Conservation (phyloP, 768 basidiomycete species). For the Auriculariales sp. region DNA sequence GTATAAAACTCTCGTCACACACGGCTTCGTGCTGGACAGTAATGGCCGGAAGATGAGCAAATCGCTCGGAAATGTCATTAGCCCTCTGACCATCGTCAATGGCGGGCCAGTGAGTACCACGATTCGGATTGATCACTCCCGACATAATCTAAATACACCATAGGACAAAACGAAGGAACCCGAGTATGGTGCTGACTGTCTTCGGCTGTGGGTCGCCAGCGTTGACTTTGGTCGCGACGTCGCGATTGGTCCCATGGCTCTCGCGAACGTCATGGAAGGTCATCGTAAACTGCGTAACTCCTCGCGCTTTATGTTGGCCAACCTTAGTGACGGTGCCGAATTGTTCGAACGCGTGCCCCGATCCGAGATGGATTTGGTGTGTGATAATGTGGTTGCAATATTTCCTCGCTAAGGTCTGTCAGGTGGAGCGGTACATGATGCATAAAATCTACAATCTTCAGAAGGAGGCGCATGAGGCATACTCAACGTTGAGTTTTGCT, state of each 20-base stretch:
- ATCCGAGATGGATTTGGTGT: constrained; percentile 47
- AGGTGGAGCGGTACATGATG: constrained; percentile 82
- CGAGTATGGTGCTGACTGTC: constrained; percentile 71
- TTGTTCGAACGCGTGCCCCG: constrained; percentile 20
- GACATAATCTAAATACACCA: not conserved
- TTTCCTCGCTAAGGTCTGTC: constrained; percentile 4
- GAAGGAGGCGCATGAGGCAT: constrained; percentile 47
- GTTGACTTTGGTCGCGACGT: constrained; percentile 85
- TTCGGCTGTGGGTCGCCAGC: constrained; percentile 84
- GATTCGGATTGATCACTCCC: not conserved
- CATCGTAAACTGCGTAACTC: constrained; percentile 79
- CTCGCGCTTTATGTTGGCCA: constrained; percentile 75
- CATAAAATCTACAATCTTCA: constrained; percentile 69
- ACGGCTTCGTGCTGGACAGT: constrained; percentile 93
- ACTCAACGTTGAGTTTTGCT: constrained; percentile 64
- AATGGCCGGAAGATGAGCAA: constrained; percentile 95
- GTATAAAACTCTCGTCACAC: constrained; percentile 75
- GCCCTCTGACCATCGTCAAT: constrained; percentile 64
- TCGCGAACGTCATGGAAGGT: constrained; percentile 61
- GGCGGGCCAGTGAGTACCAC: constrained; percentile 49
- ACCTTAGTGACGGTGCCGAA: constrained; percentile 31
- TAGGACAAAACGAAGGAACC: constrained; percentile 60
- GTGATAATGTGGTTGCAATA: constrained; percentile 12
- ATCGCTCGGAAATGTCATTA: constrained; percentile 81
- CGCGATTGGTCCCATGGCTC: constrained; percentile 63